These are phyloP conservation scores for Xylariaceae sp. DNA, from an alignment of 2,329 filamentous ascomycete species.

Conservation along the genomic window DNA sequence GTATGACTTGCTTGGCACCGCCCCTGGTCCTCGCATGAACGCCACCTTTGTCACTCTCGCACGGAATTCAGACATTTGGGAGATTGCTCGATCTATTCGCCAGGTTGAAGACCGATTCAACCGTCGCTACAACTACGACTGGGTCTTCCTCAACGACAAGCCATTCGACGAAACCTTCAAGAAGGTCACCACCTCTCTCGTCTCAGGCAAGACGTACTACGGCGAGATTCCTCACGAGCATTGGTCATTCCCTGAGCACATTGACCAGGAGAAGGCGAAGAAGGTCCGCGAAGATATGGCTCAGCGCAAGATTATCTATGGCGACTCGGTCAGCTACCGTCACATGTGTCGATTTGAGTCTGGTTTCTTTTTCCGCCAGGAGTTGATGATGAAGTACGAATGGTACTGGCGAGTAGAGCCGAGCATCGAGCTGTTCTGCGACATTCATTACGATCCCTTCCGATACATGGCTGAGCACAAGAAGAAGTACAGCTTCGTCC, in stretches of 20 bases:
- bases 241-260: constrained; percentile 95
- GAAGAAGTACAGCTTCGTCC: constrained; percentile 97
- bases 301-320: constrained; percentile 93
- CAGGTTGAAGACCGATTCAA: constrained; percentile 99
- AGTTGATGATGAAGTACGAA: constrained; percentile 90
- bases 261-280: constrained; percentile 88
- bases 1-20: constrained; percentile 47
- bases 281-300: constrained; percentile 93
- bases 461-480: constrained; percentile 91
- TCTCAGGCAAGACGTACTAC: constrained; percentile 90
- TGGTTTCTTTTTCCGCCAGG: constrained; percentile 97
- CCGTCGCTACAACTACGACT: constrained; percentile 92
- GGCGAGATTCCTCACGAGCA: constrained; percentile 85
- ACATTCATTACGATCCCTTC: constrained; percentile 94
- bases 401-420: constrained; percentile 99
- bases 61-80: constrained; percentile 90
- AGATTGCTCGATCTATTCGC: constrained; percentile 91
- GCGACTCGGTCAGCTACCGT: constrained; percentile 91
- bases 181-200: constrained; percentile 78
- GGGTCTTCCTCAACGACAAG: constrained; percentile 97
- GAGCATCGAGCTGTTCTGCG: constrained; percentile 92
- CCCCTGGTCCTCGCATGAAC: constrained; percentile 75
- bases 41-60: constrained; percentile 96
- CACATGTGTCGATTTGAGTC: constrained; percentile 99
- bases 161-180: constrained; percentile 93